Conservation (phyloP, 176 grass and related monocot genomes). For the Juncus effusus region DNA sequence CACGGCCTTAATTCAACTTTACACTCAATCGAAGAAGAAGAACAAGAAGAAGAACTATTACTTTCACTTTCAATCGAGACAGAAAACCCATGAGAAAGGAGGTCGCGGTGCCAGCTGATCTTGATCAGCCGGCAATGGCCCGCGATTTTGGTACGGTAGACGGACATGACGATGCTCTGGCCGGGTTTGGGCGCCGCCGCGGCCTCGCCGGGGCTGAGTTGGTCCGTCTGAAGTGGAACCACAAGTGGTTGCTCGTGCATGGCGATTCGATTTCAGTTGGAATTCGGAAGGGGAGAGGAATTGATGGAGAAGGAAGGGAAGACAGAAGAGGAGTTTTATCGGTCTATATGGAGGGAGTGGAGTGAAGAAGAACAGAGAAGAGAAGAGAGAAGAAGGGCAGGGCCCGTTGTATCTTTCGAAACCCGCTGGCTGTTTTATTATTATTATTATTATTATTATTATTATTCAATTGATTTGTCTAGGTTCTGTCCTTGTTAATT, state of each 20-base stretch:
- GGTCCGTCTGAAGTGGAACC: neutral
- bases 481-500: neutral
- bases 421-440: constrained; percentile 22
- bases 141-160: constrained; percentile 78
- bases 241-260: constrained; percentile 12
- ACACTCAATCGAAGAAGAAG: constrained; percentile 31
- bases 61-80: constrained; percentile 27
- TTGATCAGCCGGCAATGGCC: constrained; percentile 67
- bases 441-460: neutral
- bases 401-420: constrained; percentile 20
- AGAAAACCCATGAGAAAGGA: constrained; percentile 54
- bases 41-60: neutral
- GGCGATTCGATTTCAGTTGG: neutral
- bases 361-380: neutral
- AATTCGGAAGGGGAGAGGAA: neutral
- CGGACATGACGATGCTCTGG: constrained; percentile 51
- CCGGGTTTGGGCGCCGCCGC: constrained; percentile 34
- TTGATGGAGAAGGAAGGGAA: neutral
- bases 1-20: constrained; percentile 65
- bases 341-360: neutral
- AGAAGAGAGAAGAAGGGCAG: neutral
- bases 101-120: constrained; percentile 65
- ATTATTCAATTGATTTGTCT: neutral
- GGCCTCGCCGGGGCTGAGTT: neutral
- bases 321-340: constrained; percentile 3